Evolutionary conservation across 768 basidiomycete genomes (phyloP).

Genomic region (Trametes cubensis): DNA sequence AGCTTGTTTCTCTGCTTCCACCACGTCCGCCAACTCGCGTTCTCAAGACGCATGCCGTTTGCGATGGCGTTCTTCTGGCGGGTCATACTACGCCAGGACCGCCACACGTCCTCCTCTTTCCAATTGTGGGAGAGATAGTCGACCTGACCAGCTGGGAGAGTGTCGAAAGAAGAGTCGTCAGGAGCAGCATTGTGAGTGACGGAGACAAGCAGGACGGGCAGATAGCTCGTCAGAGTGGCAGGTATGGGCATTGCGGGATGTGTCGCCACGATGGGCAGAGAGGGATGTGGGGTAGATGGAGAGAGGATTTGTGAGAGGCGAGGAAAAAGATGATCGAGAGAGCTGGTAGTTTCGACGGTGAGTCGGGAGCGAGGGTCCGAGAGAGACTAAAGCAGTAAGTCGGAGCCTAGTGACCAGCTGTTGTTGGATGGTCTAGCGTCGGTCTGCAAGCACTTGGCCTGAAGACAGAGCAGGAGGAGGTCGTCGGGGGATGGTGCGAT

Average conservation of each 20-base stretch:
- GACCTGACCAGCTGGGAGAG: constrained; percentile 88
- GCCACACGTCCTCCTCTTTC: constrained; percentile 98
- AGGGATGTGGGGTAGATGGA: not conserved
- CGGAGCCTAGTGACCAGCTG: constrained; percentile 10
- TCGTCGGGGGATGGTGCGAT: not conserved
- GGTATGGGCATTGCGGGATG: constrained; percentile 30
- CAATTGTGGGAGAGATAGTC: constrained; percentile 98
- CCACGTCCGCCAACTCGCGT: constrained; percentile 99
- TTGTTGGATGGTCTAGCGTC: not conserved
- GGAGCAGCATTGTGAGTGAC: constrained; percentile 57
- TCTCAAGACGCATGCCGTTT: constrained; percentile 93
- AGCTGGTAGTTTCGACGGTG: constrained; percentile 10
- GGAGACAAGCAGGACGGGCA: constrained; percentile 70
- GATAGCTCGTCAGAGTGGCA: constrained; percentile 48
- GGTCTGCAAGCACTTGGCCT: constrained; percentile 18
- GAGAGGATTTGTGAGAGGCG: not conserved
- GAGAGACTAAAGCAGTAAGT: constrained; percentile 6
- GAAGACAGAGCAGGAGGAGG: constrained; percentile 1
- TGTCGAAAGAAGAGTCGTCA: constrained; percentile 81
- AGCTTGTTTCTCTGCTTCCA: constrained; percentile 98
- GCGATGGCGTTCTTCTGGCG: constrained; percentile 97
- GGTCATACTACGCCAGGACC: constrained; percentile 98
- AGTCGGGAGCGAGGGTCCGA: constrained; percentile 15
- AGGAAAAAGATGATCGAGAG: constrained; percentile 1
- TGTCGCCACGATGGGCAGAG: constrained; percentile 12